Base-by-base conservation (phyloP, 495 filamentous ascomycete genomes). In the Trichoderma parareesei region DNA sequence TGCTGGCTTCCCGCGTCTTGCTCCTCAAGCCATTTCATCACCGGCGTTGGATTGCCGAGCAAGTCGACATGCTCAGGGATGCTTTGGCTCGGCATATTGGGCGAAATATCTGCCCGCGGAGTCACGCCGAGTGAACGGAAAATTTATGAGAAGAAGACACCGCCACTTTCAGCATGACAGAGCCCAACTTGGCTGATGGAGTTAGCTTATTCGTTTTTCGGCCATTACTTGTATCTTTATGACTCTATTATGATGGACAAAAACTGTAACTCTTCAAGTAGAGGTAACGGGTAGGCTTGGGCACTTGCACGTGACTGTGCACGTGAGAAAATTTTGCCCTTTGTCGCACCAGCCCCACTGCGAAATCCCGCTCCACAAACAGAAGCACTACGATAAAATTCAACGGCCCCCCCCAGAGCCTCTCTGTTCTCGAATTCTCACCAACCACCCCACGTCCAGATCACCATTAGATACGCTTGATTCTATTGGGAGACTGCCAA, bases 401-500 rank as follows among this genome's bases (percentile, higher is more conserved):
- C 27, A 57, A 35, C 53, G 33, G 37, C 11, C 6, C 20, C 53
- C 46, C 61, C 61, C 61, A 63, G 16, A 61, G 27, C 60, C 14
- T 20, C 10, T 16, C 13, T 37, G 0, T 33, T 33, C n/a, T 10
- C 37, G 60, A 61, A 43, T 18, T 41, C 38, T 41, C 37, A 42
- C 11, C 61, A 63, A 66, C 70, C 69, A 69, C 67, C 65, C 70
- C 72, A 69, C 72, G 71, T 68, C 85, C 83, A 85, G 85, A 85
- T 82, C 85, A 88, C 86, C 86, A 87, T 80, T 84, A 86, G 83
- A 71, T 70, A 64, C 53, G 53, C 16, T 57, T 57, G 53, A 57
- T 57, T 82, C 81, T 84, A 80, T 78, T 87, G 85, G 85, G 85
- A 87, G 85, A 87, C 85, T 82, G 78, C 78, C 78, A 89, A 78